These are phyloP conservation scores for Alternaria metachromatica DNA, from an alignment of 2,329 filamentous ascomycete species.

Conservation along the genomic window DNA sequence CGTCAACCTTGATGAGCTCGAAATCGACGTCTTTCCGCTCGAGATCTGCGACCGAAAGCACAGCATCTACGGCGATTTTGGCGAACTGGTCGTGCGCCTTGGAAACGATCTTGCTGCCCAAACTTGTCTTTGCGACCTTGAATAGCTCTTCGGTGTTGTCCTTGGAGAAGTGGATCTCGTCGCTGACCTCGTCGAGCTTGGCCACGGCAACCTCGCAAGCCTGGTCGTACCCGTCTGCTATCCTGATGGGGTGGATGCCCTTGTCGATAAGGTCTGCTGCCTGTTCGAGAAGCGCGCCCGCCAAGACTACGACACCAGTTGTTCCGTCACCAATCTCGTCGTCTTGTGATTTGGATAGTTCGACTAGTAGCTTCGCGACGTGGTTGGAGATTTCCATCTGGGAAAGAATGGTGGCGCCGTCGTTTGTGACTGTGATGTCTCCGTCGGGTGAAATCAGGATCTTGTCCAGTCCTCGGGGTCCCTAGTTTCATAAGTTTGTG, in stretches of 20 bases:
- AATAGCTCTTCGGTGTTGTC: constrained; percentile 84
- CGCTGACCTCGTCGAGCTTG: constrained; percentile 91
- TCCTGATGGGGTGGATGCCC: constrained; percentile 98
- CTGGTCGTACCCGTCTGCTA: constrained; percentile 97
- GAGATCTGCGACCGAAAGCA: constrained; percentile 93
- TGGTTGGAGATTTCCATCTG: constrained; percentile 99
- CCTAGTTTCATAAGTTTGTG: constrained; percentile 53
- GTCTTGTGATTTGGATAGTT: constrained; percentile 97
- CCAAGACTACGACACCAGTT: constrained; percentile 95
- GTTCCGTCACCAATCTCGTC: constrained; percentile 99
- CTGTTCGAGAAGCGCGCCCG: constrained; percentile 93
- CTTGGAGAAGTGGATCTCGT: constrained; percentile 83
- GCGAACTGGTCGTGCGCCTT: constrained; percentile 99
- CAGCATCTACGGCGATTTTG: constrained; percentile 95
- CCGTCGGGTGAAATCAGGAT: constrained; percentile 98
- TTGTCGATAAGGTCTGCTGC: constrained; percentile 98
- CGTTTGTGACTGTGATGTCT: constrained; percentile 99
- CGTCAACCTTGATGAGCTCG: constrained; percentile 98
- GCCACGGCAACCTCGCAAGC: constrained; percentile 96
- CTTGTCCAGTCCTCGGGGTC: constrained; percentile 95
- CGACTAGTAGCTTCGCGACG: constrained; percentile 94
- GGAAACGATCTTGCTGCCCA: constrained; percentile 99
- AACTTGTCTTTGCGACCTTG: constrained; percentile 92
- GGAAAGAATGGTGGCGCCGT: constrained; percentile 94
- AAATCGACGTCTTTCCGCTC: constrained; percentile 98